Conservation (phyloP, 2,329 filamentous ascomycete species). For the Fusarium sp. region DNA sequence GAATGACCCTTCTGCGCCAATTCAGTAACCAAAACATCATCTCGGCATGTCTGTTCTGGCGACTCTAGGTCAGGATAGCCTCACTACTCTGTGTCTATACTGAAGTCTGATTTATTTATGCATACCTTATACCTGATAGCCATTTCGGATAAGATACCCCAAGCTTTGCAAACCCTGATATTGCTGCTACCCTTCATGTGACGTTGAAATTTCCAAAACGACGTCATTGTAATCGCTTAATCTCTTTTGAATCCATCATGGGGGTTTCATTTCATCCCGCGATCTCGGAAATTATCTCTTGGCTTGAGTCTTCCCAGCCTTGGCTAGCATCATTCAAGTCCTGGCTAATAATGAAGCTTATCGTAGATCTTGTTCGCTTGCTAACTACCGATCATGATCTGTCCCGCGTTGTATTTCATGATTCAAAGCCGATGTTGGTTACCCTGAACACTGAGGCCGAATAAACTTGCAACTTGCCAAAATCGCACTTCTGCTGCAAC, state of each 20-base stretch:
- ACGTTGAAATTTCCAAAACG: conserved; percentile 46
- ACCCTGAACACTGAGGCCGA: conserved; percentile 63
- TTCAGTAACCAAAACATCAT: not conserved
- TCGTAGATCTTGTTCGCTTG: conserved; percentile 63
- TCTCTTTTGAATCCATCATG: conserved; percentile 61
- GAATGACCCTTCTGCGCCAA: not conserved
- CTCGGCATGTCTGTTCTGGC: too few relatives aligned
- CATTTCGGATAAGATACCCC: not conserved
- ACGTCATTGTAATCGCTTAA: conserved; percentile 61
- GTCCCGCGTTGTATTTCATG: conserved; percentile 57
- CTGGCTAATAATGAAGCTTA: conserved; percentile 60
- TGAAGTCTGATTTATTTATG: not conserved
- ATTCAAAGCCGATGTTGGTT: conserved; percentile 67
- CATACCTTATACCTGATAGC: not conserved
- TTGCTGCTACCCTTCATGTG: not conserved
- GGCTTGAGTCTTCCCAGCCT: conserved; percentile 72
- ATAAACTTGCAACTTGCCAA: not conserved
- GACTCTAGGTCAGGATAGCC: not conserved
- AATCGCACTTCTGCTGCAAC: not conserved
- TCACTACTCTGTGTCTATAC: not conserved
- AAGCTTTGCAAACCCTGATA: not conserved
- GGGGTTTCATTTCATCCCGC: conserved; percentile 62
- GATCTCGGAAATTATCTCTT: conserved; percentile 63
- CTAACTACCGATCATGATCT: conserved; percentile 64
- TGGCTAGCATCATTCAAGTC: conserved; percentile 59